Evolutionary conservation across 768 basidiomycete genomes (phyloP).

Genomic region (Lactifluus pinguis): DNA sequence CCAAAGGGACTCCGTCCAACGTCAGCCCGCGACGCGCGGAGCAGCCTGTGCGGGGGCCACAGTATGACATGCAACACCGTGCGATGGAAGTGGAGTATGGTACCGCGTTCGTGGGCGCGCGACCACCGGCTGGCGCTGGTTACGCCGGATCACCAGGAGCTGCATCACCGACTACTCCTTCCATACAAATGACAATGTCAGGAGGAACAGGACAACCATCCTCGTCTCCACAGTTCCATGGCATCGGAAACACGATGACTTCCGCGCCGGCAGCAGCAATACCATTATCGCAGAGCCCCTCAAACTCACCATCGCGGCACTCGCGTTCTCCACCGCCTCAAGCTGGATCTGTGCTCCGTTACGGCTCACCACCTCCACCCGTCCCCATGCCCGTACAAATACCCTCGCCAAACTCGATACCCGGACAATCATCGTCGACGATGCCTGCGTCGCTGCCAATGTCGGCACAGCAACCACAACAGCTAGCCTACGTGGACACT

Average conservation of each 20-base stretch:
- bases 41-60: conserved; percentile 79
- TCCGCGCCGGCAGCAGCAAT: conserved; percentile 23
- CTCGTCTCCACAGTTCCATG: conserved; percentile 27
- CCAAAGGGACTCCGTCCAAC: conserved; percentile 47
- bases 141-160: conserved; percentile 30
- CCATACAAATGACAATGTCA: conserved; percentile 3
- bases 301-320: conserved; percentile 45
- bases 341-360: neutral
- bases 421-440: neutral
- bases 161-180: conserved; percentile 19
- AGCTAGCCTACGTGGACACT: conserved; percentile 9
- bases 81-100: conserved; percentile 87
- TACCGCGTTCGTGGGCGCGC: conserved; percentile 20
- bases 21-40: conserved; percentile 57
- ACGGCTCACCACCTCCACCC: neutral
- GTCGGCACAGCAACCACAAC: neutral
- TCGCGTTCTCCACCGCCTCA: conserved; percentile 16
- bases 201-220: conserved; percentile 22
- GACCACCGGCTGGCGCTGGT: conserved; percentile 8
- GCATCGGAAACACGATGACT: conserved; percentile 19
- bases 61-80: conserved; percentile 90
- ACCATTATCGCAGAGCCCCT: conserved; percentile 31
- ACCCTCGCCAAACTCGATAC: neutral
- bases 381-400: neutral
- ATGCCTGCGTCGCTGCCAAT: neutral